These are phyloP conservation scores for Lactarius hengduanensis DNA, from an alignment of 768 basidiomycete genomes.

Conservation along the genomic window DNA sequence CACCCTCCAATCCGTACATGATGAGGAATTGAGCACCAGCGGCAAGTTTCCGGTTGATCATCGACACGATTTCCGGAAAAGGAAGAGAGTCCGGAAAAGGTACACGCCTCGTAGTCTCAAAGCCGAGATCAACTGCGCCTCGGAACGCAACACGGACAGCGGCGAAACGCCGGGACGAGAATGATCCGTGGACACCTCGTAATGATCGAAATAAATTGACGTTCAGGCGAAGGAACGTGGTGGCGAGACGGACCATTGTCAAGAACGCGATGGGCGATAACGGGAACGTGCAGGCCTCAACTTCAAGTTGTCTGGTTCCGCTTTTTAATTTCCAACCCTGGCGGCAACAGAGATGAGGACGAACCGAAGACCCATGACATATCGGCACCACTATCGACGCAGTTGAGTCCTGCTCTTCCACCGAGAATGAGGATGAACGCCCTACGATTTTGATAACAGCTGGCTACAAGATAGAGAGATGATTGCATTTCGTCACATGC, in stretches of 20 bases:
- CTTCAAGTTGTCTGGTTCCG: neutral
- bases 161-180: constrained; percentile 56
- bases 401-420: too few relatives aligned
- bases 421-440: too few relatives aligned
- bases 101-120: constrained; percentile 45
- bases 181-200: constrained; percentile 36
- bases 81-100: constrained; percentile 38
- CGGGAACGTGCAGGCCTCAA: neutral
- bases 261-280: neutral
- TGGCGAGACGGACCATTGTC: neutral
- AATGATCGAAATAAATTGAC: neutral
- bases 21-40: constrained; percentile 44
- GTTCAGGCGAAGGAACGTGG: neutral
- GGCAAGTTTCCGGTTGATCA: constrained; percentile 36
- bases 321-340: neutral
- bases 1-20: constrained; percentile 33
- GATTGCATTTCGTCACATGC: too few relatives aligned
- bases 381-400: too few relatives aligned
- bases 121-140: constrained; percentile 42
- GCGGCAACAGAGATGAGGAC: neutral
- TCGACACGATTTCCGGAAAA: constrained; percentile 35
- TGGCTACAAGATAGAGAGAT: too few relatives aligned
- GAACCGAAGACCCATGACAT: neutral
- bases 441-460: too few relatives aligned
- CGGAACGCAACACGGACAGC: constrained; percentile 44